Base-by-base conservation (phyloP, 108 stramenopile species). In the Phaeodactylum tricornutum region DNA sequence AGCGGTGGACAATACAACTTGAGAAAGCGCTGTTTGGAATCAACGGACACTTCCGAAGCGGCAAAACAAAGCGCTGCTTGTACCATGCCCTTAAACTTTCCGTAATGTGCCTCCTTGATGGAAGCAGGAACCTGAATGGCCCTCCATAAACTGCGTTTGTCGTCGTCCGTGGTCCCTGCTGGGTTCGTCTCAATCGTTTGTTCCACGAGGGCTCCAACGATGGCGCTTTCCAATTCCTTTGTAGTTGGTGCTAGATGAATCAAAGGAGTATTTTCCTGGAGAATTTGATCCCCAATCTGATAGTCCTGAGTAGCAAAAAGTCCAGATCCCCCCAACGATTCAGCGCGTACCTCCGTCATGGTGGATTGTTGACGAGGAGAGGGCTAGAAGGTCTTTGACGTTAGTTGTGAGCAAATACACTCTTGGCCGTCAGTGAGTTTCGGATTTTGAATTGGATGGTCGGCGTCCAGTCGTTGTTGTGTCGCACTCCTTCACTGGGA, bases 291-390 rank as follows among this genome's bases (percentile, higher is more conserved):
- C 6, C 87, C 87, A 37, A 53, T 50, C n/a, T 33, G 36, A 45
- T 77, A 81, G 11, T 60, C 57, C 21, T 59, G 42, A 1, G 78
- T 69, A 4, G 81, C 87, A 60, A 83, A 90, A 1, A 90, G 51
- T 17, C 76, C 84, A 29, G 36, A 49, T n/a, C 62, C 54, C 12
- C 30, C 30, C 26, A 15, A 33, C 7, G 54, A 31, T 27, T 68
- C 50, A 29, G 36, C 5, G 41, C 74, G 61, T 22, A 84, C 79
- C 62, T 80, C 76, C 36, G 74, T 67, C 79, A 81, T 84, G 63
- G 42, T 69, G 24, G n/a, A n/a, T n/a, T n/a, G n/a, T n/a, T n/a
- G n/a, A n/a, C n/a, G n/a, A n/a, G n/a, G n/a, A n/a, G n/a, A n/a
- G n/a, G n/a, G n/a, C n/a, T n/a, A n/a, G n/a, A n/a, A n/a, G n/a